Evolutionary conservation across 495 filamentous ascomycete genomes (phyloP).

Genomic region (Xylaria bambusicola): DNA sequence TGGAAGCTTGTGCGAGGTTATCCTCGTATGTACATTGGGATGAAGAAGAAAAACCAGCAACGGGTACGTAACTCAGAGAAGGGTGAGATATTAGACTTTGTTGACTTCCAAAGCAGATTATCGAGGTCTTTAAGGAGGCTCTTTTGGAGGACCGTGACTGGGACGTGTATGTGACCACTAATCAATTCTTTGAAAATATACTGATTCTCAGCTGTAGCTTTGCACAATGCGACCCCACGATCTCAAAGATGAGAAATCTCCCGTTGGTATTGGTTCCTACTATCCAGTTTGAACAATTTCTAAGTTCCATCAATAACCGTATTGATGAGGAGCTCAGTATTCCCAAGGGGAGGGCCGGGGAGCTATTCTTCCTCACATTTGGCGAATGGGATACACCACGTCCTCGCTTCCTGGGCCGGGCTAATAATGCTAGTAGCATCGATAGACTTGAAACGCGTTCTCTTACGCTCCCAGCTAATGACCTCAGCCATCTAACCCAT

Average conservation of each 20-base stretch:
- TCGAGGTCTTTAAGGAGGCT: slow-evolving; percentile 59
- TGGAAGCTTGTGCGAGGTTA: slow-evolving; percentile 61
- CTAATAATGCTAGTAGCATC: slow-evolving; percentile 37
- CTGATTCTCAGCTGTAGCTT: slow-evolving; percentile 52
- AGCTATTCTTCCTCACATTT: slow-evolving; percentile 61
- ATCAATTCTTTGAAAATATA: neutral
- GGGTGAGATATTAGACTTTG: neutral
- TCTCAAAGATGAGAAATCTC: slow-evolving; percentile 42
- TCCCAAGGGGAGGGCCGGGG: slow-evolving; percentile 43
- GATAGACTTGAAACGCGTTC: slow-evolving; percentile 26
- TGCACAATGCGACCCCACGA: slow-evolving; percentile 60
- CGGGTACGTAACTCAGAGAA: slow-evolving; percentile 33
- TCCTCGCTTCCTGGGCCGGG: slow-evolving; percentile 66
- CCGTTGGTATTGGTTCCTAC: slow-evolving; percentile 66
- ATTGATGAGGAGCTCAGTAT: slow-evolving; percentile 52
- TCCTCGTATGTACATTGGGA: slow-evolving; percentile 59
- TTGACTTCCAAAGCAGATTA: slow-evolving; percentile 31
- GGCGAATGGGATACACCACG: slow-evolving; percentile 53
- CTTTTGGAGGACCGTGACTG: slow-evolving; percentile 60
- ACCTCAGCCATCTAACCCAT: slow-evolving; percentile 17
- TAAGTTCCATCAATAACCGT: slow-evolving; percentile 59
- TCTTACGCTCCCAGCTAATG: slow-evolving; percentile 9
- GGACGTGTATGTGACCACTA: slow-evolving; percentile 69
- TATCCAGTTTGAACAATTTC: slow-evolving; percentile 58
- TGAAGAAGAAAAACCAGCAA: slow-evolving; percentile 43